phyloP scores from a whole-genome alignment of 148 eudicot species.

The Spergularia marina region DNA sequence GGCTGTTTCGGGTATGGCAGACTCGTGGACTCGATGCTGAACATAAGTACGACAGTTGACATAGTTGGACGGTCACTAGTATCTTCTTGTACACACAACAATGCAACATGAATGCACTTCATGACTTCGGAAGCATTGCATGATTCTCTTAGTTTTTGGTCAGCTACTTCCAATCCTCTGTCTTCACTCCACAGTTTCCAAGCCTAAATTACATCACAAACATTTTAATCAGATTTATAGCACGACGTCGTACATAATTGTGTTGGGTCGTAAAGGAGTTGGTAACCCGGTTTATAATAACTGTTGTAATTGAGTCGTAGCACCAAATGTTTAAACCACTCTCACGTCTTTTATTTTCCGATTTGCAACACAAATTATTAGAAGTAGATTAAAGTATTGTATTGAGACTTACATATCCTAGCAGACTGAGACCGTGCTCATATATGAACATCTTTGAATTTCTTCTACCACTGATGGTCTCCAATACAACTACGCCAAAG shows the following conservation, averaged over 20 bases:
- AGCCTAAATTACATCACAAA: constrained; percentile 11
- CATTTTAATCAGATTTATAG: not conserved
- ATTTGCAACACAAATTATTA: not conserved
- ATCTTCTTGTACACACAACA: constrained; percentile 29
- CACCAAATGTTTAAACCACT: too few species aligned
- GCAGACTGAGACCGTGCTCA: constrained; percentile 24
- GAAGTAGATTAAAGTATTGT: not conserved
- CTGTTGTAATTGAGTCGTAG: too few species aligned
- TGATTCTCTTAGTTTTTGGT: constrained; percentile 9
- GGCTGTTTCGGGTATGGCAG: constrained; percentile 28
- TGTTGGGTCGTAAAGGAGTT: too few species aligned
- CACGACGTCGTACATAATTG: not conserved
- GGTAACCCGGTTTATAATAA: too few species aligned
- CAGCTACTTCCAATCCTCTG: constrained; percentile 26
- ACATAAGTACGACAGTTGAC: constrained; percentile 22
- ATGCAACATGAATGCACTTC: constrained; percentile 26
- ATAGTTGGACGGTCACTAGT: constrained; percentile 27
- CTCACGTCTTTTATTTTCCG: not conserved
- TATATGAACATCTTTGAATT: constrained; percentile 24
- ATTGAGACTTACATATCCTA: constrained; percentile 24
- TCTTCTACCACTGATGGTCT: constrained; percentile 29
- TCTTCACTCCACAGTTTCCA: constrained; percentile 32
- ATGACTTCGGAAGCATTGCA: constrained; percentile 16
- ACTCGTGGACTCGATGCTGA: constrained; percentile 16
- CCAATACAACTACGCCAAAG: constrained; percentile 29